Conservation (phyloP, 2,329 filamentous ascomycete genomes). For the Davidsoniella australis region DNA sequence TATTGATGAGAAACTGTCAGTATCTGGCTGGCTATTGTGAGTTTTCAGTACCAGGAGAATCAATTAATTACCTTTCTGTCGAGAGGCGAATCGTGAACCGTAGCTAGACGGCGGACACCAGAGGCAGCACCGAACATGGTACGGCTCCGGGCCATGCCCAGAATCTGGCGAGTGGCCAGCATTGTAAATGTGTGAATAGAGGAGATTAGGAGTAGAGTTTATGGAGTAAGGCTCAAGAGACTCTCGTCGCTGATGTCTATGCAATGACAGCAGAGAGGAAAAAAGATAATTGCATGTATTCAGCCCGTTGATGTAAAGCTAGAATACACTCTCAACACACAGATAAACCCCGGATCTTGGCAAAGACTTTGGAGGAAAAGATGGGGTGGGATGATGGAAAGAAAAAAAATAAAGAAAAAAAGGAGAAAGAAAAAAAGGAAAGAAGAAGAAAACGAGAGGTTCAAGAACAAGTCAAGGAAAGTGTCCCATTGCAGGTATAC, state of each 20-base stretch:
- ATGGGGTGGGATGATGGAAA: background rate
- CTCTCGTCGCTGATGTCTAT: conserved; percentile 7
- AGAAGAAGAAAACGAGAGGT: background rate
- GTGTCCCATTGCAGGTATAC: background rate
- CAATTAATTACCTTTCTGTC: conserved; percentile 57
- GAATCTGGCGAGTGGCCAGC: conserved; percentile 55
- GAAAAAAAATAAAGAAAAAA: conserved; percentile 5
- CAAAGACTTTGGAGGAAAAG: conserved; percentile 4
- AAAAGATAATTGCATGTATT: conserved; percentile 5
- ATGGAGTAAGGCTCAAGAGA: background rate
- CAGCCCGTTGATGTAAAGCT: conserved; percentile 10
- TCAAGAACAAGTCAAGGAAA: background rate
- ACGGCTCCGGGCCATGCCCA: conserved; percentile 49
- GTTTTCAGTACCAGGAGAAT: background rate
- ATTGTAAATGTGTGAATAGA: conserved; percentile 23
- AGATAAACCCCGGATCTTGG: conserved; percentile 1
- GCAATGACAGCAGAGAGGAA: conserved; percentile 5
- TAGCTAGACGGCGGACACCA: conserved; percentile 59
- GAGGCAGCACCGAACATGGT: conserved; percentile 37
- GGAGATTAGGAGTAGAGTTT: background rate
- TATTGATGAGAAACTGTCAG: background rate
- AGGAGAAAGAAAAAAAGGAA: background rate
- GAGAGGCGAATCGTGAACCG: conserved; percentile 69
- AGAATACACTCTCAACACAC: conserved; percentile 9
- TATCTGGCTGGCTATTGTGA: background rate